Evolutionary conservation across 1,139 yeast species (phyloP).

Genomic region (Scheffersomyces quercinus): DNA sequence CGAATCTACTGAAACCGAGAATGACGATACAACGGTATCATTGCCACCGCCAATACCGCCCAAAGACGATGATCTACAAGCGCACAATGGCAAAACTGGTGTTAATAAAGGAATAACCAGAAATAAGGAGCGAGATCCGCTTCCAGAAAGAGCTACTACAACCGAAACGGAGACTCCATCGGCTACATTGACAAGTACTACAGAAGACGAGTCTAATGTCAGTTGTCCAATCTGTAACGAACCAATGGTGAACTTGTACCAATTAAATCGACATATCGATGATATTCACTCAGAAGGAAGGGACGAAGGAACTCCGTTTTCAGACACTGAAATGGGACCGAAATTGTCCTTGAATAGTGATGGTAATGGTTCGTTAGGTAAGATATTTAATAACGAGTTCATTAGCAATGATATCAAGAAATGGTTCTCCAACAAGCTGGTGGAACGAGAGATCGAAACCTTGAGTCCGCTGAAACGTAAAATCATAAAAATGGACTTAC

Average conservation of each 20-base stretch:
- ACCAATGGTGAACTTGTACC: slow-evolving; percentile 54
- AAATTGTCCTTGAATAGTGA: slow-evolving; percentile 3
- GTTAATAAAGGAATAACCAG: too few relatives aligned
- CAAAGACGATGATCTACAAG: too few relatives aligned
- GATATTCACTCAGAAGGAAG: slow-evolving; percentile 49
- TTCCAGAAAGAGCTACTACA: too few relatives aligned
- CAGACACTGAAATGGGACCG: background rate
- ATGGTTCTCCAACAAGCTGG: slow-evolving; percentile 20
- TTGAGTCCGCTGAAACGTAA: slow-evolving; percentile 19
- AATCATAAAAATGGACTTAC: slow-evolving; percentile 31
- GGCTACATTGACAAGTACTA: too few relatives aligned
- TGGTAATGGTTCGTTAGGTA: slow-evolving; percentile 7
- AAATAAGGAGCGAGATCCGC: too few relatives aligned
- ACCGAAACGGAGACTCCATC: too few relatives aligned
- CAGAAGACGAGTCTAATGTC: too few relatives aligned
- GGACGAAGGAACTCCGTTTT: slow-evolving; percentile 8
- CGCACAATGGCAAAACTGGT: too few relatives aligned
- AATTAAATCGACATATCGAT: slow-evolving; percentile 73
- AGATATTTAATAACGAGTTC: slow-evolving; percentile 18
- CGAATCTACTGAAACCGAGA: too few relatives aligned
- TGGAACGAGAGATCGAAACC: slow-evolving; percentile 4
- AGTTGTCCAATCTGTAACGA: slow-evolving; percentile 74
- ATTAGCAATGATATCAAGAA: slow-evolving; percentile 20
- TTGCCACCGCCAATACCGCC: too few relatives aligned
- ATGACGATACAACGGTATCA: too few relatives aligned